A percentile compares a stretch with the other conserved stretches of the same genome.
phyloP scores from a whole-genome alignment of 2,329 filamentous ascomycete species.

The Aspergillus neotritici region DNA sequence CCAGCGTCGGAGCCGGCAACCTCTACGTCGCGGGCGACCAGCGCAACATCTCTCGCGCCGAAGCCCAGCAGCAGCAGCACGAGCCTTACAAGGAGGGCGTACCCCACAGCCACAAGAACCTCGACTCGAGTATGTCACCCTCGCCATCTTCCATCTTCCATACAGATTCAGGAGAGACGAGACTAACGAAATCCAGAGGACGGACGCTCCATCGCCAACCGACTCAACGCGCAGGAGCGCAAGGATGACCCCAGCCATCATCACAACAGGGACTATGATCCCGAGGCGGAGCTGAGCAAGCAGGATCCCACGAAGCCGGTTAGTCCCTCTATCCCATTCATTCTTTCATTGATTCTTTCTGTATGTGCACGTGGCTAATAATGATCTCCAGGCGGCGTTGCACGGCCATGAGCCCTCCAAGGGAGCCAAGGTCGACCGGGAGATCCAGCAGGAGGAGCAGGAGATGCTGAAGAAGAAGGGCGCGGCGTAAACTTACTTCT shows the following conservation, averaged over 20 bases:
- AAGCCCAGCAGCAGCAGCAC: constrained; percentile 48
- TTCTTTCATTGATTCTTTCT: not conserved
- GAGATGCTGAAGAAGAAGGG: constrained; percentile 42
- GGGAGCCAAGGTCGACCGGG: constrained; percentile 44
- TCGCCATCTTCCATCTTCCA: not conserved
- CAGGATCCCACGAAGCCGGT: constrained; percentile 41
- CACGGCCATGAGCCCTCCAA: constrained; percentile 45
- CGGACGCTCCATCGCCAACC: constrained; percentile 42
- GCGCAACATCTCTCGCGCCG: constrained; percentile 55
- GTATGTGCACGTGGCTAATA: constrained; percentile 7
- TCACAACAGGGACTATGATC: constrained; percentile 24
- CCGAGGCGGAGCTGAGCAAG: constrained; percentile 36
- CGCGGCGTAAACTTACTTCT: constrained; percentile 21
- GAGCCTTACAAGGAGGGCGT: constrained; percentile 68
- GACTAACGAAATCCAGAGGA: constrained; percentile 31
- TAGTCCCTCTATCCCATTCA: constrained; percentile 14
- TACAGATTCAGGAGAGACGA: not conserved
- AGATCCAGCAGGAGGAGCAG: constrained; percentile 41
- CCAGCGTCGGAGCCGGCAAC: constrained; percentile 59
- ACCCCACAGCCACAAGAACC: constrained; percentile 60
- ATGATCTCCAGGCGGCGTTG: constrained; percentile 31
- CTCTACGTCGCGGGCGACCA: constrained; percentile 77
- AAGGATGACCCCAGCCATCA: constrained; percentile 23
- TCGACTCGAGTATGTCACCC: constrained; percentile 60
- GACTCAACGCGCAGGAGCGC: constrained; percentile 33